Evolutionary conservation across 495 filamentous ascomycete species (phyloP).

Genomic region (Parachaetomium inaequale): DNA sequence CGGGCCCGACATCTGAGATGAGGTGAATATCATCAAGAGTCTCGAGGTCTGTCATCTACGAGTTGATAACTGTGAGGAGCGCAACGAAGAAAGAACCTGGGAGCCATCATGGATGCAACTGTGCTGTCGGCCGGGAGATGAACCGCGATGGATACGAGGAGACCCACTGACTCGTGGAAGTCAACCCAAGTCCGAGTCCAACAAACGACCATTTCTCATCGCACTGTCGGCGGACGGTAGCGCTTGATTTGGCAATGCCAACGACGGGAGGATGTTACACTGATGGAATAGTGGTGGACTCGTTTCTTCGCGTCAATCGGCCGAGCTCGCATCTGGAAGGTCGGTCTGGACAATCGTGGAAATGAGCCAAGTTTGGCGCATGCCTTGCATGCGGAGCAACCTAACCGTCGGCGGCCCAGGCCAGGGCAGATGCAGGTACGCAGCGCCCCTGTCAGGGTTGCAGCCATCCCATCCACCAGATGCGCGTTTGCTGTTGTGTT

Average conservation of each 20-base stretch:
- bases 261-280: too few species aligned
- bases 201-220: too few species aligned
- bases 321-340: not conserved
- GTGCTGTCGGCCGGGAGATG: not conserved
- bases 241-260: too few species aligned
- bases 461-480: too few species aligned
- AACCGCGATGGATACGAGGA: not conserved
- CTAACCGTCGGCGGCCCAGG: not conserved
- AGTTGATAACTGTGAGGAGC: too few species aligned
- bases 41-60: too few species aligned
- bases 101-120: too few species aligned
- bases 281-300: not conserved
- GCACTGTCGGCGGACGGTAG: too few species aligned
- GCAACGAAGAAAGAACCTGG: too few species aligned
- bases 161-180: too few species aligned
- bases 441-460: not conserved
- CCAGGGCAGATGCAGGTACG: not conserved
- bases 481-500: too few species aligned
- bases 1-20: not conserved
- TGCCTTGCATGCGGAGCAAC: not conserved
- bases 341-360: not conserved
- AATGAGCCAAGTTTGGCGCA: constrained; percentile 3
- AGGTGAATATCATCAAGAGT: not conserved
- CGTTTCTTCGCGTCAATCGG: not conserved
- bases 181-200: too few species aligned